These are phyloP conservation scores for Alternaria sp. DNA, from an alignment of 2,329 filamentous ascomycete genomes.

Conservation along the genomic window DNA sequence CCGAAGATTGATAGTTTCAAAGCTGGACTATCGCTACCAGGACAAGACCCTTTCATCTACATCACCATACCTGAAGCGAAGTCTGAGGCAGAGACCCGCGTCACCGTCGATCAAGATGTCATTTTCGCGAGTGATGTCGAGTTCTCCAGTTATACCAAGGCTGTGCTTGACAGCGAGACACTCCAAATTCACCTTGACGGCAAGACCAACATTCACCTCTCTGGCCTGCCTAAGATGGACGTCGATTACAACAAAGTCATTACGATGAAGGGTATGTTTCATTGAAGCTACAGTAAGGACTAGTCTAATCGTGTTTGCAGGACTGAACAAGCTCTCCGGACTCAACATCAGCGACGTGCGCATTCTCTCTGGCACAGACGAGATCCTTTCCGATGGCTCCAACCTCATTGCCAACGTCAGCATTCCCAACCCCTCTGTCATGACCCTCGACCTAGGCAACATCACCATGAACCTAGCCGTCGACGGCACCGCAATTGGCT, in stretches of 20 bases:
- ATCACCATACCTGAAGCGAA: conserved; percentile 55
- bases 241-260: conserved; percentile 64
- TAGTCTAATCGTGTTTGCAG: conserved; percentile 43
- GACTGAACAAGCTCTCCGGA: conserved; percentile 63
- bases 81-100: conserved; percentile 49
- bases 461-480: conserved; percentile 66
- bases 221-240: conserved; percentile 55
- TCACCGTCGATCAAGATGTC: conserved; percentile 54
- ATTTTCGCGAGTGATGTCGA: conserved; percentile 52
- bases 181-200: conserved; percentile 60
- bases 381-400: conserved; percentile 51
- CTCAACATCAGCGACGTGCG: conserved; percentile 59
- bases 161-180: conserved; percentile 57
- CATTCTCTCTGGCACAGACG: conserved; percentile 52
- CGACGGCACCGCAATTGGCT: conserved; percentile 60
- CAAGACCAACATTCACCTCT: conserved; percentile 59
- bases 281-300: background rate
- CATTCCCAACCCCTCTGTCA: conserved; percentile 69
- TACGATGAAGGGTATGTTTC: conserved; percentile 60
- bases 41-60: conserved; percentile 51
- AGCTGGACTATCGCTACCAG: conserved; percentile 57
- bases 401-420: conserved; percentile 67
- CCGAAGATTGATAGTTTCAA: conserved; percentile 62
- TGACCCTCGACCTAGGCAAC: conserved; percentile 72
- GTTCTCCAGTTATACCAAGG: conserved; percentile 58